Base-by-base conservation (phyloP, 352 stramenopile species). In the Globisporangium orthogonon region DNA sequence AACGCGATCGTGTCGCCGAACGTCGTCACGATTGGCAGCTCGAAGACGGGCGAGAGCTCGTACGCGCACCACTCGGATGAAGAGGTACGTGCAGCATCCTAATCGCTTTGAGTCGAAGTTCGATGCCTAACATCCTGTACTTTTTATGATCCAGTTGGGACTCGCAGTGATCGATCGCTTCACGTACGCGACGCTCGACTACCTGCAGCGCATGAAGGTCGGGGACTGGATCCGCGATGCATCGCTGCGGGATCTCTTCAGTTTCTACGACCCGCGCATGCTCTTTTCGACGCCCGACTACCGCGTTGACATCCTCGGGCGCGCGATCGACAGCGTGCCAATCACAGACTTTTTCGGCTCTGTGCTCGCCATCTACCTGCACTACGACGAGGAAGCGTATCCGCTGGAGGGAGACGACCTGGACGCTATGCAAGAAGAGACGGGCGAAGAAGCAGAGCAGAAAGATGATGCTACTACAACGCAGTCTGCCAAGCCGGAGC, bases 11-110 rank as follows among this genome's bases (percentile, higher is more conserved):
- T 77, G 46, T 93, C 84, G 2, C 87, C 88, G 0, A 97, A 98
- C 62, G 86, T 98, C 7, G 87, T 97, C 50, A 94, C 89, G 9
- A 91, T 98, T 50, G 94, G 92, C 51, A 98, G 89, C 55, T 97
- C 88, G 23, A 65, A 95, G 52, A 86, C 84, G 17, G 83, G 81
- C 39, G 87, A 99, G 65, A 98, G 97, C 72, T 98, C 94, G 9
- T 99, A 98, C 69, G 92, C 96, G 2, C 94, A 98, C 52, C 86
- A 95, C 55, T 88, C 78, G 2, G 86, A 95, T 56, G 74, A 70
- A 30, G 83, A 94, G 63, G 83, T 92, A 45, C 30, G 49, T 56
- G n/a, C 41, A n/a, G n/a, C n/a, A n/a, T n/a, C n/a, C n/a, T n/a
- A n/a, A n/a, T n/a, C n/a, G n/a, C n/a, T n/a, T n/a, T n/a, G n/a